Base-by-base conservation (phyloP, 1,284 basidiomycete genomes). In the Sparassis latifolia region DNA sequence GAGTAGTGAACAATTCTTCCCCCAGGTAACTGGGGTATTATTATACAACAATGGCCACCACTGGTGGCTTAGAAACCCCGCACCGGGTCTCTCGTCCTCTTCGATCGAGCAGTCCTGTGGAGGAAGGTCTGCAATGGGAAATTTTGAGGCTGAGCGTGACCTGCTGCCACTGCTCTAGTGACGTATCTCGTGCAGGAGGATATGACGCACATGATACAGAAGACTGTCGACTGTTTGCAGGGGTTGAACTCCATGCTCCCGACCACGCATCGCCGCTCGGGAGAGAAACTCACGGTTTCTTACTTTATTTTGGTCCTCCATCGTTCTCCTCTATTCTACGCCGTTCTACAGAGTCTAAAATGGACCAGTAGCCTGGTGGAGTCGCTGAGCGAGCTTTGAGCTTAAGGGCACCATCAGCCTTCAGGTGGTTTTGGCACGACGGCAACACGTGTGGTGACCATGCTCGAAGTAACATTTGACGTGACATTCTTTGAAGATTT, bases 41-140 rank as follows among this genome's bases (percentile, higher is more conserved):
- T n/a, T n/a, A n/a, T n/a, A n/a, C n/a, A n/a, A n/a, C n/a, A n/a
- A n/a, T n/a, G n/a, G n/a, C n/a, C n/a, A n/a, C n/a, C 66, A 65
- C 59, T 83, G 82, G 28, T 80, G 83, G 62, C 79, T 85, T 39
- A 80, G 64, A 57, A 84, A 75, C 1, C 60, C 66, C 1, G 69
- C 64, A 2, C 77, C 78, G 1, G 79, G 76, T 32, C 66, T 65
- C 1, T 79, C 82, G 51, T 78, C 70, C 47, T 79, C 75, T 28
- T 69, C 63, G 10, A 73, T 74, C 62, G 73, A 73, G 72, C 82
- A 87, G 31, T 68, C 61, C 37, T 73, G 61, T 31, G 67, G 61
- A 32, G 57, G 57, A 3, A 59, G 53, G 12, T 48, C 54, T 40
- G 54, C 41, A 4, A 55, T 40, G 0, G 61, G 61, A 45, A 68